Evolutionary conservation across 73 alveolate genomes (phyloP), one percentile per base, ranked within the genome.

Genomic region (Paraurostyla sp.): DNA sequence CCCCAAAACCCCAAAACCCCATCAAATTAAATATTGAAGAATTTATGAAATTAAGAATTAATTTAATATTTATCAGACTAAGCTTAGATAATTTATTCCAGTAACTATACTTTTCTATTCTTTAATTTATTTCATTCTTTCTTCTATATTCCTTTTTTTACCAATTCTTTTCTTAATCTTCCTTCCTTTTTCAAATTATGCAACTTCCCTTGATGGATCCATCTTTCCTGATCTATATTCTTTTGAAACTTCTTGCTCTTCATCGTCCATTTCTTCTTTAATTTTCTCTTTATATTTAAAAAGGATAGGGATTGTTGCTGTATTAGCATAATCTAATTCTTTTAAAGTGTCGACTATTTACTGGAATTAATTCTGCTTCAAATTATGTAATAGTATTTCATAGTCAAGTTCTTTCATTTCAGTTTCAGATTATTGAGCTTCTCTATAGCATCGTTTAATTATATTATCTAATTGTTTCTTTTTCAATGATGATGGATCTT

Each of bases 191-290:
- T 89, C 95, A 33, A 78, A 71, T 48, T 42, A 22, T 16, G 95
- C 91, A 18, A 81, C 95, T 32, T 89, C 95, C 23, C 95, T 40
- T 4, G 88, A 59, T 23, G 95, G 95, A 42, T 89, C 95, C 95
- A 89, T 89, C 30, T 59, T 45, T n/a, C 95, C 95, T 33, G 89
- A 62, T 33, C 89, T 42, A 65, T 81, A 89, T 60, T 89, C 95
- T 30, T 81, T 60, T 20, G 48, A 49, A n/a, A 89, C 92, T 42
- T 80, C 91, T 46, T 89, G 43, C 63, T 68, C 86, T n/a, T 52
- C 88, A 20, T 81, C 85, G n/a, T 51, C 76, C 69, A 43, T 40
- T 38, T 52, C 78, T 25, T 49, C 89, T 45, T 49, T 52, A 18
- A 54, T 62, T 20, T 51, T 49, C n/a, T 49, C 89, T 38, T 78